These are phyloP conservation scores for Salvia miltiorrhiza DNA, from an alignment of 257 asterid genomes.

Conservation along the genomic window DNA sequence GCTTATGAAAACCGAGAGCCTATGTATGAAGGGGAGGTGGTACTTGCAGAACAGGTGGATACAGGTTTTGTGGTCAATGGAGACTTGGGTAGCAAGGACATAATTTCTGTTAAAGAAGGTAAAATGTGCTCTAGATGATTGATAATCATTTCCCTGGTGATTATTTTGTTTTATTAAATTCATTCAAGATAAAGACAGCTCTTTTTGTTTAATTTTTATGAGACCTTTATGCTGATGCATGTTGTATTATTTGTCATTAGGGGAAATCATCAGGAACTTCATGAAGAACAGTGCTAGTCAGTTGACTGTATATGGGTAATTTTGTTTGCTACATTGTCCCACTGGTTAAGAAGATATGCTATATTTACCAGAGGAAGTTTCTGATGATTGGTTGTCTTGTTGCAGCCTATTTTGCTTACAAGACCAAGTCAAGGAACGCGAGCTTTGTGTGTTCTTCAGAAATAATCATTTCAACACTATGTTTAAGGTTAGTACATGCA, in stretches of 20 bases:
- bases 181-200: conserved; percentile 2
- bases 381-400: conserved; percentile 20
- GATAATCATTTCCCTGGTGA: conserved; percentile 3
- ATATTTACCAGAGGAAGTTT: conserved; percentile 22
- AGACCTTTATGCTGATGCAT: conserved; percentile 13
- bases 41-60: conserved; percentile 74
- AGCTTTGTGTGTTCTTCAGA: conserved; percentile 90
- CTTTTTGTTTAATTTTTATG: conserved; percentile 6
- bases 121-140: conserved; percentile 20
- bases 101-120: conserved; percentile 68
- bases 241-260: conserved; percentile 41
- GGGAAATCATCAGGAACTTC: conserved; percentile 67
- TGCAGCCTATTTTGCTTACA: conserved; percentile 84
- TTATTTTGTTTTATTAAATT: conserved; percentile 6
- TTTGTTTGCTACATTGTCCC: conserved; percentile 17
- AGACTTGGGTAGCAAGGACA: conserved; percentile 35
- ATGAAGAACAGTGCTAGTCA: conserved; percentile 94
- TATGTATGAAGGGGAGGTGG: conserved; percentile 90
- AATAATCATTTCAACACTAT: conserved; percentile 97
- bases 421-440: conserved; percentile 88
- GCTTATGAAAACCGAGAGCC: conserved; percentile 66
- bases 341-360: conserved; percentile 15
- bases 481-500: conserved; percentile 76
- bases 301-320: conserved; percentile 83
- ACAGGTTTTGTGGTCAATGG: conserved; percentile 30